Base-by-base conservation (phyloP, 148 eudicot genomes). In the Spergularia bocconei region DNA sequence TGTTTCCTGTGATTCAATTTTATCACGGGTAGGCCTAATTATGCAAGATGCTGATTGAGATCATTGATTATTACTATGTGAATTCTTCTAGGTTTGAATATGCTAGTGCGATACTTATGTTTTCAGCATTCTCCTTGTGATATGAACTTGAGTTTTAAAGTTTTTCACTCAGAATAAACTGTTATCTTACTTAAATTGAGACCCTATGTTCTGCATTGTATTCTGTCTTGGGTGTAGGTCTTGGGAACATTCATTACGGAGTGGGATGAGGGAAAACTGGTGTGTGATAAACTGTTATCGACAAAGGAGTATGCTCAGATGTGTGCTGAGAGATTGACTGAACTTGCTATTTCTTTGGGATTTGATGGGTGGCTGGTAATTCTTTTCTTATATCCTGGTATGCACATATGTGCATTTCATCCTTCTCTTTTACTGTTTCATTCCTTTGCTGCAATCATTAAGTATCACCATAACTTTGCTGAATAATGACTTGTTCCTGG, bases 311-410 rank as follows among this genome's bases (percentile, higher is more conserved):
- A 91, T 78, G 88, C 92, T 84, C 82, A 77, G 48, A 81, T 81
- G 89, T 94, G 91, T 80, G 98, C 97, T 51, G 97, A 90, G 83
- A 84, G 92, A 61, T 82, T 94, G 84, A 56, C 89, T 20, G 97
- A 94, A 79, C 93, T 94, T 72, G 98, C 98, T 69, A 71, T 75
- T 75, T 87, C 87, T 74, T 82, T 94, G 78, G 96, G 96, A 67
- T 94, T 94, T 82, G 98, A 94, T 83, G 98, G 98, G 5, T 94
- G 98, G 98, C 97, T 94, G 98, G 98, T 94, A 85, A 65, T 13
- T 60, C 25, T 71, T 36, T 10, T 56, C 68, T 58, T 57, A 44
- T 17, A 38, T 39, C 52, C 54, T 48, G 12, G 59, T 6, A 23
- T n/a, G 6, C 41, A 17, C 55, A 39, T 3, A 5, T 74, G 58